phyloP scores from a whole-genome alignment of 73 alveolate species.

The Paramecium bursaria region DNA sequence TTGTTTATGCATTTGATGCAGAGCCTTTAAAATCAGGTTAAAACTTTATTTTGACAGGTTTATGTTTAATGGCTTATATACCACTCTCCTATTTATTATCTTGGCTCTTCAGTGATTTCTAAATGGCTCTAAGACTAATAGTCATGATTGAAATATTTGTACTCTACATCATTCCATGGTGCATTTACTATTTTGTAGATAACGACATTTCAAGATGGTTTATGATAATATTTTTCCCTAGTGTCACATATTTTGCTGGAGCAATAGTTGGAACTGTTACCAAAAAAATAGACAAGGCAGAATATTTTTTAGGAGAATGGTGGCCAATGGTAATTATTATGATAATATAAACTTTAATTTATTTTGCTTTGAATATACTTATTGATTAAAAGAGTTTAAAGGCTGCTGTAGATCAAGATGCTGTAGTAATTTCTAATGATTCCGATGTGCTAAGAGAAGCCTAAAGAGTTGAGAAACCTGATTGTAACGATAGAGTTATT shows the following conservation, averaged over 20 bases:
- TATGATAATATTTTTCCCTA: neutral
- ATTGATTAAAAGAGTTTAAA: constrained; percentile 8
- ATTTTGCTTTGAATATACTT: neutral
- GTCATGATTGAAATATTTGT: constrained; percentile 14
- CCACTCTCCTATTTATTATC: constrained; percentile 51
- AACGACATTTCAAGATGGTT: neutral
- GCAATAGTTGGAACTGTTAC: too few relatives aligned
- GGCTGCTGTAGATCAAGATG: neutral
- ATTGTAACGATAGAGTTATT: constrained; percentile 50
- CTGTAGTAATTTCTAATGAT: constrained; percentile 54
- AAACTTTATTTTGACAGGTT: too few relatives aligned
- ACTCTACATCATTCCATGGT: neutral
- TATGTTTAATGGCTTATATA: constrained; percentile 19
- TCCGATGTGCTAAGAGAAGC: constrained; percentile 67
- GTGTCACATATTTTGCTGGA: constrained; percentile 4
- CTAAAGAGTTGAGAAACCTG: constrained; percentile 35
- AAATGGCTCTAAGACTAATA: constrained; percentile 20
- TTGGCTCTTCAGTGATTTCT: constrained; percentile 12
- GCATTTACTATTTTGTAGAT: neutral
- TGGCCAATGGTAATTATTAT: neutral
- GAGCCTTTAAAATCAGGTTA: constrained; percentile 28
- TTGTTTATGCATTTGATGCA: neutral
- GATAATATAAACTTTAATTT: constrained; percentile 5
- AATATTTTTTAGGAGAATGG: neutral
- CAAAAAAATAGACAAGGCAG: too few relatives aligned